These are phyloP conservation scores for Penicillium sp. DNA, from an alignment of 2,329 filamentous ascomycete genomes.

Conservation along the genomic window DNA sequence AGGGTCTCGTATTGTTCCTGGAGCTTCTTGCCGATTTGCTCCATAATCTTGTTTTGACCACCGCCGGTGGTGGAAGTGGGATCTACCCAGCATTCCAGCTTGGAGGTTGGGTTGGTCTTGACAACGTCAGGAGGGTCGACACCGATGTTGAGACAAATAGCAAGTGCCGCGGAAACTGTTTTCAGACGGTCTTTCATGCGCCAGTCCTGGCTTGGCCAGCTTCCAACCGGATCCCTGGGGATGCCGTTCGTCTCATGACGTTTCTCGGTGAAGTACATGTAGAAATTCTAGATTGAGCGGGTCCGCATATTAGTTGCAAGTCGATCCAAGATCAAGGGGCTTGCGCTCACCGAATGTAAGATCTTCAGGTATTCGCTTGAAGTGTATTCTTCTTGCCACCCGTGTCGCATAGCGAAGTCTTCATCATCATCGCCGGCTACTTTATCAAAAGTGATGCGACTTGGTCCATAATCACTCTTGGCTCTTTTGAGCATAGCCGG, in stretches of 20 bases:
- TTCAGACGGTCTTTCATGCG: conserved; percentile 95
- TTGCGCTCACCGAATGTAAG: conserved; percentile 68
- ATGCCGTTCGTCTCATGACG: conserved; percentile 93
- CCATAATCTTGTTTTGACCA: conserved; percentile 76
- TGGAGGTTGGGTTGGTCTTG: conserved; percentile 90
- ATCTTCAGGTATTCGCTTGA: conserved; percentile 86
- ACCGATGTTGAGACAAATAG: conserved; percentile 93
- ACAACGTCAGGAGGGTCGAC: conserved; percentile 97
- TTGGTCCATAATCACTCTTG: conserved; percentile 56
- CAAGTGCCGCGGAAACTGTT: conserved; percentile 91
- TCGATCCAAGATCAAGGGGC: not conserved
- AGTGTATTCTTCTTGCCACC: conserved; percentile 89
- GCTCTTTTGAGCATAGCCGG: conserved; percentile 50
- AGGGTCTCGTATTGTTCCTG: conserved; percentile 95
- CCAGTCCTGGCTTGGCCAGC: conserved; percentile 79
- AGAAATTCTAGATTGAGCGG: conserved; percentile 73
- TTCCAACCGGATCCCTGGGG: conserved; percentile 62
- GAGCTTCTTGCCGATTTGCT: conserved; percentile 93
- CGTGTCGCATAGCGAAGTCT: conserved; percentile 69
- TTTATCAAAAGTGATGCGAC: conserved; percentile 32
- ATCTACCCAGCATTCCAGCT: conserved; percentile 96
- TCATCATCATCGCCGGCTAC: conserved; percentile 48
- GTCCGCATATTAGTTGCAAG: conserved; percentile 15
- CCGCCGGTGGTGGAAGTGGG: conserved; percentile 76
- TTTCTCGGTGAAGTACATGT: conserved; percentile 99